Percentiles rank a stretch among this genome's conserved stretches.
Evolutionary conservation across 2,329 filamentous ascomycete species (phyloP).

Genomic region (Aspergillus fumigatus): DNA sequence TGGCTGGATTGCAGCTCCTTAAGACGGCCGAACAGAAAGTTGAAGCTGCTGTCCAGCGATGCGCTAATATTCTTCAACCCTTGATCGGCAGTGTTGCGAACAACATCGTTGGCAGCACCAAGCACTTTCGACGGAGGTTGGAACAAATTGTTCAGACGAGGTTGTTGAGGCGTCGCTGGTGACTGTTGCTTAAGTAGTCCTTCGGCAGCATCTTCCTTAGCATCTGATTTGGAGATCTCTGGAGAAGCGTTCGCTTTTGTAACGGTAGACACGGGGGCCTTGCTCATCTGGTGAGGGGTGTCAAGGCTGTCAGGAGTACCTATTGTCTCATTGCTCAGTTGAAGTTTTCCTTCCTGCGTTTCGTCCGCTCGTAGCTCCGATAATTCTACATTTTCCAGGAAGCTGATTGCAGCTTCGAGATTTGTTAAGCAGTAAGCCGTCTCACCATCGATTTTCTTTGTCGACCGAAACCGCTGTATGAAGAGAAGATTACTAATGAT

Average conservation of each 20-base stretch:
- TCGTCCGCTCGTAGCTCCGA: constrained; percentile 82
- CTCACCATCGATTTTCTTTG: constrained; percentile 83
- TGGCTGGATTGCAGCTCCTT: constrained; percentile 60
- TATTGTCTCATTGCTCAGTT: constrained; percentile 37
- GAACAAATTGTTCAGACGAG: constrained; percentile 78
- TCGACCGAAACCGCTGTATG: constrained; percentile 84
- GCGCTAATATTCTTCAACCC: constrained; percentile 86
- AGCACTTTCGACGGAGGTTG: constrained; percentile 78
- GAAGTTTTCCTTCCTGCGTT: constrained; percentile 62
- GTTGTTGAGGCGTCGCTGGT: constrained; percentile 53
- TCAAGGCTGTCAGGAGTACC: constrained; percentile 22
- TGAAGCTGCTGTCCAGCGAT: constrained; percentile 87
- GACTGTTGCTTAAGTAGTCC: constrained; percentile 29
- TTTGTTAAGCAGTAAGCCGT: constrained; percentile 95
- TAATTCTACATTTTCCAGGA: constrained; percentile 91
- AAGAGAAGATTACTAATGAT: constrained; percentile 94
- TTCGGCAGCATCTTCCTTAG: constrained; percentile 28
- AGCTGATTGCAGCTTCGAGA: constrained; percentile 88
- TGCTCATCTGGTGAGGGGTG: constrained; percentile 21
- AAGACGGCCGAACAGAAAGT: constrained; percentile 83
- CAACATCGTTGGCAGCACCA: constrained; percentile 75
- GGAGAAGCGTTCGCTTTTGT: constrained; percentile 25
- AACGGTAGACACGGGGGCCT: constrained; percentile 23
- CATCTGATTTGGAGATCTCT: constrained; percentile 25
- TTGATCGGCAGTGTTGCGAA: constrained; percentile 85